phyloP scores from a whole-genome alignment of 805 yeast genomes.

The Candida schatavii region DNA sequence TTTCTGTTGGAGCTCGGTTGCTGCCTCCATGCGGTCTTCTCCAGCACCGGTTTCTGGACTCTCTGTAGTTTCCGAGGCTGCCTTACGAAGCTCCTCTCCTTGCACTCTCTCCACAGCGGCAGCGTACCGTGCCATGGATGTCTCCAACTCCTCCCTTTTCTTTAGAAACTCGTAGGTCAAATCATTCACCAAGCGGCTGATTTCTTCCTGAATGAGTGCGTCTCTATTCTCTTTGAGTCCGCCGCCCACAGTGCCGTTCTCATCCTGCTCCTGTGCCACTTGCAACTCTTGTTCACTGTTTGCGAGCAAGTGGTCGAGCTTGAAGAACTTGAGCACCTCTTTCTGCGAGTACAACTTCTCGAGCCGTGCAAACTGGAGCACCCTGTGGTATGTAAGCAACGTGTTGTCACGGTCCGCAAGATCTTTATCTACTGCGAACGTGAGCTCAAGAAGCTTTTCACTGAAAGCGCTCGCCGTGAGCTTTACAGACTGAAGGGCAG shows the following conservation, averaged over 20 bases:
- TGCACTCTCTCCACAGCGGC: slow-evolving; percentile 12
- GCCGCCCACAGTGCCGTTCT: slow-evolving; percentile 1
- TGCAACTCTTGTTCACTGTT: slow-evolving; percentile 18
- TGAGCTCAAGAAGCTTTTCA: slow-evolving; percentile 37
- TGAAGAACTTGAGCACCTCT: slow-evolving; percentile 24
- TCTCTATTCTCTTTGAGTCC: slow-evolving; percentile 16
- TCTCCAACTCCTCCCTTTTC: slow-evolving; percentile 27
- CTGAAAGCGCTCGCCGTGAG: slow-evolving; percentile 32
- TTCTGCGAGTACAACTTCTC: slow-evolving; percentile 29
- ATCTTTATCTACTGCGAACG: slow-evolving; percentile 37
- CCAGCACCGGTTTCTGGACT: not conserved
- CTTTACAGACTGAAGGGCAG: slow-evolving; percentile 32
- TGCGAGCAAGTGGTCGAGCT: slow-evolving; percentile 30
- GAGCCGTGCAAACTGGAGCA: slow-evolving; percentile 19
- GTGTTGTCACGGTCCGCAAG: slow-evolving; percentile 35
- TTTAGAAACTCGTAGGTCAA: slow-evolving; percentile 33
- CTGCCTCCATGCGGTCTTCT: slow-evolving; percentile 16
- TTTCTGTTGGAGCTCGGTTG: slow-evolving; percentile 26
- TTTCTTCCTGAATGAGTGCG: slow-evolving; percentile 39
- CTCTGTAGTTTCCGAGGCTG: not conserved
- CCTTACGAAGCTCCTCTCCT: slow-evolving; percentile 5
- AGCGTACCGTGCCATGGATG: slow-evolving; percentile 10
- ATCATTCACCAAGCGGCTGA: slow-evolving; percentile 37
- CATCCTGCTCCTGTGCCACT: slow-evolving; percentile 6
- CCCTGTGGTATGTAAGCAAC: slow-evolving; percentile 24